Percentiles rank a stretch among this genome's conserved stretches.
phyloP scores from a whole-genome alignment of 768 basidiomycete genomes.

The Lactarius vividus region DNA sequence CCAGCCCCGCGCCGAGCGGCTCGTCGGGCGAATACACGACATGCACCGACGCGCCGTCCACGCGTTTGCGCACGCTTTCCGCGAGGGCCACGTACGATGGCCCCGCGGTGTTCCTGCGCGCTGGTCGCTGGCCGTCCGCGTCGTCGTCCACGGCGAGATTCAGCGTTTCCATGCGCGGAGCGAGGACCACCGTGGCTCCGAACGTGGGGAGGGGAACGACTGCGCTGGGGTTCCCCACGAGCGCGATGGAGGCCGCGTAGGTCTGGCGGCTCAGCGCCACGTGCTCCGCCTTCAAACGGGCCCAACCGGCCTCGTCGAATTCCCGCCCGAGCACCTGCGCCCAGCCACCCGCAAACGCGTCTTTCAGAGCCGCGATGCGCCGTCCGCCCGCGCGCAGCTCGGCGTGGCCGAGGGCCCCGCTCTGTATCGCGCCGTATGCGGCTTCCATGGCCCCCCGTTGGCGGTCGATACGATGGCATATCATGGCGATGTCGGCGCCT shows the following conservation, averaged over 20 bases:
- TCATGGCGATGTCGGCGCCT: slow-evolving; percentile 72
- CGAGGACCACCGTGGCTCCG: slow-evolving; percentile 42
- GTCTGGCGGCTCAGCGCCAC: slow-evolving; percentile 43
- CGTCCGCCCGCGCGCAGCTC: slow-evolving; percentile 42
- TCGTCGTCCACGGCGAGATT: too few relatives aligned
- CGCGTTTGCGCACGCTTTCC: slow-evolving; percentile 36
- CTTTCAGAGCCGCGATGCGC: slow-evolving; percentile 52
- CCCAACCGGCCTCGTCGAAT: slow-evolving; percentile 35
- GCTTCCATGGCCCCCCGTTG: slow-evolving; percentile 54
- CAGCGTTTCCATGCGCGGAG: slow-evolving; percentile 54
- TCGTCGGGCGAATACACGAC: slow-evolving; percentile 42
- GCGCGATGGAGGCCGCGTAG: slow-evolving; percentile 47
- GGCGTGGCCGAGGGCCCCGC: slow-evolving; percentile 41
- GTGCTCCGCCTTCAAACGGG: slow-evolving; percentile 40
- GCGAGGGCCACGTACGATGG: slow-evolving; percentile 54
- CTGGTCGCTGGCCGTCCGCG: too few relatives aligned
- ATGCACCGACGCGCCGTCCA: slow-evolving; percentile 38
- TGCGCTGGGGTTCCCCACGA: slow-evolving; percentile 42
- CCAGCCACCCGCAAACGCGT: slow-evolving; percentile 48
- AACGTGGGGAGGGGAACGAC: slow-evolving; percentile 37
- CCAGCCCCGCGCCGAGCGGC: slow-evolving; percentile 11
- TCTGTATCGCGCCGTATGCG: slow-evolving; percentile 49
- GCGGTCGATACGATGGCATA: slow-evolving; percentile 58
- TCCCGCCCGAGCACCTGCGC: slow-evolving; percentile 34
- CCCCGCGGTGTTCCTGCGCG: slow-evolving; percentile 36